Base-by-base conservation (phyloP, 2,329 filamentous ascomycete genomes). In the Colletotrichum higginsianum region DNA sequence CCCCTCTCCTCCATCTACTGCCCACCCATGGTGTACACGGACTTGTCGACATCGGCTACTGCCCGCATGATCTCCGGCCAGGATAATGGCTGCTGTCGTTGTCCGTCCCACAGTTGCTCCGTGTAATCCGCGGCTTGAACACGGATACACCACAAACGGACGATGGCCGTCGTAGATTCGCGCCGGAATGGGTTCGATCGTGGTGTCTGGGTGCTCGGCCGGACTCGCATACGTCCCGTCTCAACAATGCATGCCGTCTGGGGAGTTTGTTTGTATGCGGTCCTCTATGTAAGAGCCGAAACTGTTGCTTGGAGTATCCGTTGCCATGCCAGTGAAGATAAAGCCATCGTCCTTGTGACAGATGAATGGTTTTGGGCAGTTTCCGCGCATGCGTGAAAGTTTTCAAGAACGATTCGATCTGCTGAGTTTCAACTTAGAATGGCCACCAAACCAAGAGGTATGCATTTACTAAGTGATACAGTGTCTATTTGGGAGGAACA, bases 11-110 rank as follows among this genome's bases (percentile, higher is more conserved):
- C 50, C 50, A 38, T 58, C 50, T 56, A 62, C 50, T 69, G 23
- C 66, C n/a, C 60, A 38, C 66, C n/a, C 60, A 38, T 9, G 2
- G 35, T 38, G 2, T 11, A 38, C 35, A 46, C 47, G 44, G 53
- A 23, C 61, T 35, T 62, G 26, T 67, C 35, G 57, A 67, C 46
- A 67, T 67, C 66, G 53, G 35, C 53, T 18, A 7, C 26, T n/a
- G 13, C 35, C 21, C 60, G 66, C 61, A 69, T 69, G 66, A 66
- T 69, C 66, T 66, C 46, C 61, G 53, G 50, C 61, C n/a, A 11
- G 66, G 66, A 30, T 30, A 30, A 30, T 30, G 61, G 21, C 26
- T 30, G 12, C 38, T 30, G 46, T 3, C 9, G 44, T 38, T 52
- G 46, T 23, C 52, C 21, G 52, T 63, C 50, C 66, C 66, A 65